phyloP scores from a whole-genome alignment of 352 stramenopile species.

The Peronospora farinosa region DNA sequence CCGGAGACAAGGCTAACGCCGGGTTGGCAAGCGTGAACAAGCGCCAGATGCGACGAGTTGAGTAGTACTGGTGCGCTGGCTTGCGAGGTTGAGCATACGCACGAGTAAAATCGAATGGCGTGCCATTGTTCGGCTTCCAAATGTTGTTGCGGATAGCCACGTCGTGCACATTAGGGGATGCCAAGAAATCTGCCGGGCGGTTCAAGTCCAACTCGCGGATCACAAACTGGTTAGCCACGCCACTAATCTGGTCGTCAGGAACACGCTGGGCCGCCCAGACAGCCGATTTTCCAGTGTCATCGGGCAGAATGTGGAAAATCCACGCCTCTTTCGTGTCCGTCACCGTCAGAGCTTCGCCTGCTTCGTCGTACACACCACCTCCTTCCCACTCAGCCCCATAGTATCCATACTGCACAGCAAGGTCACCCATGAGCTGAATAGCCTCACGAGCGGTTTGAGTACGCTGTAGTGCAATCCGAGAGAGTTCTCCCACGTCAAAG shows the following conservation, averaged over 20 bases:
- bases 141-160: constrained; percentile 82
- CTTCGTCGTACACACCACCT: constrained; percentile 51
- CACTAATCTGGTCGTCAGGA: constrained; percentile 74
- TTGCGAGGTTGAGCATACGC: constrained; percentile 71
- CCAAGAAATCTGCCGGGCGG: constrained; percentile 82
- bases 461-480: constrained; percentile 85
- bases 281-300: constrained; percentile 88
- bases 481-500: constrained; percentile 85
- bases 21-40: constrained; percentile 81
- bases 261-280: constrained; percentile 92
- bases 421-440: constrained; percentile 89
- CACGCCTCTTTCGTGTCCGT: constrained; percentile 88
- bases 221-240: constrained; percentile 92
- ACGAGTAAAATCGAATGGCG: constrained; percentile 85
- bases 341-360: constrained; percentile 87
- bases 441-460: constrained; percentile 70
- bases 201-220: constrained; percentile 84
- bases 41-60: constrained; percentile 87
- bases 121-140: constrained; percentile 51
- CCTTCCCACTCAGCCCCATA: constrained; percentile 87
- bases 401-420: constrained; percentile 90
- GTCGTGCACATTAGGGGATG: constrained; percentile 81
- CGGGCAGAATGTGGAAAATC: constrained; percentile 94
- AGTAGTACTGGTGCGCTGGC: constrained; percentile 69
- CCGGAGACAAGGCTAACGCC: constrained; percentile 55